Evolutionary conservation across 2,329 filamentous ascomycete species (phyloP).

Genomic region (Clonostachys sp.): DNA sequence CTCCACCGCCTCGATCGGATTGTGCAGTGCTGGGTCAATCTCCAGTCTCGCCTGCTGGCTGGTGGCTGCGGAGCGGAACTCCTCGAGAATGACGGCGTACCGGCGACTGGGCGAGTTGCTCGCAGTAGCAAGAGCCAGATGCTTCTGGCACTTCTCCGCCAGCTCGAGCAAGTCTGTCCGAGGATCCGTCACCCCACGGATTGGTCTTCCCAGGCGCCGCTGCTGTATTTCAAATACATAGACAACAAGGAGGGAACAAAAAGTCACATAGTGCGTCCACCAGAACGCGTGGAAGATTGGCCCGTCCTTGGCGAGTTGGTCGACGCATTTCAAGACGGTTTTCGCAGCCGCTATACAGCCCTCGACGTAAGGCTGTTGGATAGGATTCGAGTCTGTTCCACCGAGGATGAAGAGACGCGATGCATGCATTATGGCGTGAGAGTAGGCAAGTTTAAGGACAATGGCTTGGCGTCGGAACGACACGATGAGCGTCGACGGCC

Average conservation of each 20-base stretch:
- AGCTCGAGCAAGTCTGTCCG: constrained; percentile 24
- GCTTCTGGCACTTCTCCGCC: constrained; percentile 22
- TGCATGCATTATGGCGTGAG: constrained; percentile 50
- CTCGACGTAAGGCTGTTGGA: neutral
- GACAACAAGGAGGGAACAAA: constrained; percentile 46
- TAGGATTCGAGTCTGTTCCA: constrained; percentile 3
- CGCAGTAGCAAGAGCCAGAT: constrained; percentile 5
- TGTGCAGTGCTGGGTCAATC: neutral
- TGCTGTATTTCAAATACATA: constrained; percentile 51
- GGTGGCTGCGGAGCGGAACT: constrained; percentile 9
- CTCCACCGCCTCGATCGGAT: neutral
- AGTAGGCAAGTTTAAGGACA: constrained; percentile 48
- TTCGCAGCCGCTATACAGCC: constrained; percentile 40
- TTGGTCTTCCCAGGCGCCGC: constrained; percentile 4
- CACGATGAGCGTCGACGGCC: constrained; percentile 37
- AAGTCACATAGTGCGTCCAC: constrained; percentile 49
- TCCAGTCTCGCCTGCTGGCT: constrained; percentile 4
- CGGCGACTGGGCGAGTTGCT: constrained; percentile 10
- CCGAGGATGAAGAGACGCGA: constrained; percentile 48
- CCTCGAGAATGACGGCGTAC: constrained; percentile 12
- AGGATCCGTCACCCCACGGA: neutral
- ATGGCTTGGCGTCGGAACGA: constrained; percentile 42
- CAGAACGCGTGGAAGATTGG: constrained; percentile 43
- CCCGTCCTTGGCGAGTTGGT: constrained; percentile 28
- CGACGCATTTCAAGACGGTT: constrained; percentile 34